phyloP scores from a whole-genome alignment of 768 basidiomycete species.

The Punctularia strigosozonata region DNA sequence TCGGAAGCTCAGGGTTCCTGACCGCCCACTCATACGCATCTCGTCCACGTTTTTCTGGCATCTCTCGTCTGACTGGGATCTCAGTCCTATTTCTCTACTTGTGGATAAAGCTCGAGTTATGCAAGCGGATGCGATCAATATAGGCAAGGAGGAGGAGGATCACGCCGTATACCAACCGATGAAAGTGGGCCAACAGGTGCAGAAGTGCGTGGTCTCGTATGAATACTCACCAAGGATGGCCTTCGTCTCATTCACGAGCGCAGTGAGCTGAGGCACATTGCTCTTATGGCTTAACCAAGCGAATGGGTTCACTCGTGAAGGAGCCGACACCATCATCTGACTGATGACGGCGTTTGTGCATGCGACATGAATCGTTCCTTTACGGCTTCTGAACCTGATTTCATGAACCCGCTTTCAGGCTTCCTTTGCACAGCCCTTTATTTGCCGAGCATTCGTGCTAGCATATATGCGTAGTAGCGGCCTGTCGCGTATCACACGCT shows the following conservation, averaged over 20 bases:
- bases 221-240: constrained; percentile 1
- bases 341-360: too few relatives aligned
- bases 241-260: constrained; percentile 2
- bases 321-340: too few relatives aligned
- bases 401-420: too few relatives aligned
- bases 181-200: constrained; percentile 86
- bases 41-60: constrained; percentile 97
- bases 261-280: constrained; percentile 76
- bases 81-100: constrained; percentile 53
- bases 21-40: constrained; percentile 87
- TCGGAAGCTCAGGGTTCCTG: constrained; percentile 44
- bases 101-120: constrained; percentile 32
- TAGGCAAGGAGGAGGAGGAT: constrained; percentile 26
- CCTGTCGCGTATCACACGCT: too few relatives aligned
- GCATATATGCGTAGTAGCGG: too few relatives aligned
- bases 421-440: too few relatives aligned
- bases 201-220: constrained; percentile 39
- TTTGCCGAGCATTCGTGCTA: too few relatives aligned
- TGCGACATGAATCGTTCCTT: too few relatives aligned
- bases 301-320: too few relatives aligned
- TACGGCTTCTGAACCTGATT: too few relatives aligned
- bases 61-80: constrained; percentile 72
- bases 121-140: constrained; percentile 25
- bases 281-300: constrained; percentile 69
- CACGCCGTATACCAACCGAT: constrained; percentile 48